A percentile compares a stretch with the other conserved stretches of the same genome.
Evolutionary conservation across 1,284 basidiomycete species (phyloP).

Genomic region (Malassezia vespertilionis): DNA sequence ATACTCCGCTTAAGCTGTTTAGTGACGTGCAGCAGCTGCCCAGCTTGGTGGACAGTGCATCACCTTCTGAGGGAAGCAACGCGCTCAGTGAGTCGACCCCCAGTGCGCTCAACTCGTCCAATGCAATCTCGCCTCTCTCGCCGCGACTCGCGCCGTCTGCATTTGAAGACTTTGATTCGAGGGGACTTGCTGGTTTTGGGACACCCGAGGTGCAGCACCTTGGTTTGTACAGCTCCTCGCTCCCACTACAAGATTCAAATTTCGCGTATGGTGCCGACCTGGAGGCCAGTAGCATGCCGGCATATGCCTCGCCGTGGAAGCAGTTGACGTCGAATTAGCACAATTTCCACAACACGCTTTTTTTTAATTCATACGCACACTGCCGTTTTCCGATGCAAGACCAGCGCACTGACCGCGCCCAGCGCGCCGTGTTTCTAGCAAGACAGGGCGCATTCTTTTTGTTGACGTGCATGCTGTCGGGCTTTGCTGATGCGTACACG

Average conservation of each 20-base stretch:
- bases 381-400: no score
- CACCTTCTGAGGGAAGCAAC: conserved; percentile 11
- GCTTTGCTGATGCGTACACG: no score
- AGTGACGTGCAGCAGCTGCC: conserved; percentile 9
- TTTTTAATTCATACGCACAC: neutral
- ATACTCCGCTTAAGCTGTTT: conserved; percentile 17
- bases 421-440: no score
- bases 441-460: no score
- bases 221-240: conserved; percentile 11
- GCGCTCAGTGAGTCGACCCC: conserved; percentile 6
- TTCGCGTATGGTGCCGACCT: neutral
- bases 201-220: neutral
- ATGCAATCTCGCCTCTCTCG: conserved; percentile 11
- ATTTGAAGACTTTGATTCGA: conserved; percentile 7
- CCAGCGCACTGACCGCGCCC: no score
- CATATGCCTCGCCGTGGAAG: conserved; percentile 11
- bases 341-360: neutral
- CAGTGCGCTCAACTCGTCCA: neutral
- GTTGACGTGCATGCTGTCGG: no score
- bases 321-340: conserved; percentile 1
- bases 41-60: conserved; percentile 1
- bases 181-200: neutral
- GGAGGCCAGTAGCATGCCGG: conserved; percentile 15
- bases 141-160: conserved; percentile 14
- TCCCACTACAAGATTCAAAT: neutral